These are phyloP conservation scores for Rosa rugosa DNA, from an alignment of 306 rosid genomes.

Conservation along the genomic window DNA sequence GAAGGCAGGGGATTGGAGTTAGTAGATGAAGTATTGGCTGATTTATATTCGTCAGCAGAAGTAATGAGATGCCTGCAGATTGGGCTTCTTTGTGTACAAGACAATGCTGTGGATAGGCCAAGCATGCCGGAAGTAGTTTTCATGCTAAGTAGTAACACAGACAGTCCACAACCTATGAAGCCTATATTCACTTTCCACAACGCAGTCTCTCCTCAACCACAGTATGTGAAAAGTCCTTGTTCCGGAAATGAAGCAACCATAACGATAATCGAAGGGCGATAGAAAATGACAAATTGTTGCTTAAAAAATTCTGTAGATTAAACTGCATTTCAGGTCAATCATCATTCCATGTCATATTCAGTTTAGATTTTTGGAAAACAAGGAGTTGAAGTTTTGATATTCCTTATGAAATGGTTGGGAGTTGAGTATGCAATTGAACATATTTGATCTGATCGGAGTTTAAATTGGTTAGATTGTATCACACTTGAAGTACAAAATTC, in stretches of 20 bases:
- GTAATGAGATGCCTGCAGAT: conserved; percentile 19
- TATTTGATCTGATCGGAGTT: too few species aligned
- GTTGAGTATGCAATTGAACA: too few species aligned
- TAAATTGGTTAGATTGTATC: too few species aligned
- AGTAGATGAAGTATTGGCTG: not conserved
- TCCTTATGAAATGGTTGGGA: too few species aligned
- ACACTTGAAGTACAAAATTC: too few species aligned
- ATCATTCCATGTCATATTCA: not conserved
- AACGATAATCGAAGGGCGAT: conserved; percentile 4
- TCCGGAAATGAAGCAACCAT: conserved; percentile 7
- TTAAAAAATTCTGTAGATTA: not conserved
- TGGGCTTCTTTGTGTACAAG: conserved; percentile 38
- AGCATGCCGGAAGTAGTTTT: conserved; percentile 23
- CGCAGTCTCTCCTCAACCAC: not conserved
- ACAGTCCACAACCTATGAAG: conserved; percentile 8
- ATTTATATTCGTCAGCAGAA: not conserved
- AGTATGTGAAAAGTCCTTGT: not conserved
- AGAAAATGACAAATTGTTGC: not conserved
- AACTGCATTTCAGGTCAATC: not conserved
- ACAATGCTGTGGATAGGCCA: conserved; percentile 27
- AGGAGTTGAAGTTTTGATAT: not conserved
- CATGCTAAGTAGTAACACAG: conserved; percentile 22
- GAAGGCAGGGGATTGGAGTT: not conserved
- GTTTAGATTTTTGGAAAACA: not conserved
- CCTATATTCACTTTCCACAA: conserved; percentile 22